Percentiles rank a stretch among this genome's conserved stretches.
Conservation (phyloP, 306 rosid genomes). For the Fragaria ananassa region DNA sequence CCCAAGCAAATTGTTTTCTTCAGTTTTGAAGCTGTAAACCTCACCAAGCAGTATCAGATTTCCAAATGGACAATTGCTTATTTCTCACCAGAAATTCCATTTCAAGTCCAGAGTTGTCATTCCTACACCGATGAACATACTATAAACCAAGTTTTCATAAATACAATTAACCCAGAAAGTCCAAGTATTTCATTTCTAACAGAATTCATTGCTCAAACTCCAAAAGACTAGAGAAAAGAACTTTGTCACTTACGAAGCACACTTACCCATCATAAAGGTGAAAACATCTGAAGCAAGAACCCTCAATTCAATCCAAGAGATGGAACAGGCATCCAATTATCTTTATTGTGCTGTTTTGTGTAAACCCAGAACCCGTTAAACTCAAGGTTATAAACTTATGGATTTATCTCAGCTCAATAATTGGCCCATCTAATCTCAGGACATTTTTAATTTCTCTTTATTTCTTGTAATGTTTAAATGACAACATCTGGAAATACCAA, state of each 20-base stretch:
- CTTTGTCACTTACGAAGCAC: not conserved
- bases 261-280: not conserved
- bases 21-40: not conserved
- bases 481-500: no score
- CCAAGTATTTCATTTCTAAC: not conserved
- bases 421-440: not conserved
- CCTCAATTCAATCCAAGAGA: not conserved
- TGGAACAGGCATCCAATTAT: not conserved
- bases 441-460: no score
- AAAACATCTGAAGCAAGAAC: conserved; percentile 1
- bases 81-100: not conserved
- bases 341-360: not conserved
- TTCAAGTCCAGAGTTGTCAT: not conserved
- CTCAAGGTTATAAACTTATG: not conserved
- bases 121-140: not conserved
- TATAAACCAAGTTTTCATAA: not conserved
- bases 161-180: not conserved
- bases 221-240: not conserved
- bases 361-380: not conserved
- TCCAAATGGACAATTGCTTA: not conserved
- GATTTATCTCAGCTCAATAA: not conserved
- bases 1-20: not conserved
- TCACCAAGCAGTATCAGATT: not conserved
- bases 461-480: no score
- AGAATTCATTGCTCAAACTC: not conserved